Base-by-base conservation (phyloP, 108 stramenopile species). In the Cyclotella sp. region DNA sequence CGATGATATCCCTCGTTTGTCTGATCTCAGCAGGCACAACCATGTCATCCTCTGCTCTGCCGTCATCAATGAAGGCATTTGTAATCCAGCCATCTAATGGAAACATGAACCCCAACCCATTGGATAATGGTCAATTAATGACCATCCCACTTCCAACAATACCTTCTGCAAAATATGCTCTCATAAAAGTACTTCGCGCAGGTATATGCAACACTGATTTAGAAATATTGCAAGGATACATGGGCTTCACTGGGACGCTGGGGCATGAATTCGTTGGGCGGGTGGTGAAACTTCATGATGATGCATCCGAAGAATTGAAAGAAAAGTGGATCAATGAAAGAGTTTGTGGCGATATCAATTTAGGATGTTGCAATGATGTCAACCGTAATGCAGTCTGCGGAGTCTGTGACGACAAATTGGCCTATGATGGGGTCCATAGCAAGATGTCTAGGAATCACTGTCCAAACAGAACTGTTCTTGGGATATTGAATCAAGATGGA, bases 171-270 rank as follows among this genome's bases (percentile, higher is more conserved):
- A 63, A 61, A 46, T 57, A 80, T 30, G 87, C 87, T 22, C 59
- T 84, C 54, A 86, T 90, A 29, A 61, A 63, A 46, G 86, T 94
- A 21, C 72, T 89, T 24, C 86, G 89, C 10, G 91, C 93, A 1
- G 93, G 91, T 39, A 84, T 91, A 11, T 94, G 90, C 79, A 91
- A 91, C 58, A 94, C 90, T 11, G 93, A 91, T 63, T 69, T 94
- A 58, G 93, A 92, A 77, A 89, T 94, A 21, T 59, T 91, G 40
- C 78, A 90, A 67, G 93, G 90, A 24, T 94, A 93, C 84, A 93
- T 89, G 88, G 91, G 89, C 15, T 93, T 89, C 62, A 53, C 69
- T 29, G 88, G 91, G 14, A 81, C 86, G 10, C 68, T 90, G 62
- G 92, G 92, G 42, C 91, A 92, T 64, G 91, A 92, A 80, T 92